A percentile compares a stretch with the other conserved stretches of the same genome.
Conservation (phyloP, 345 rosid genomes). For the Aethionema arabicum region DNA sequence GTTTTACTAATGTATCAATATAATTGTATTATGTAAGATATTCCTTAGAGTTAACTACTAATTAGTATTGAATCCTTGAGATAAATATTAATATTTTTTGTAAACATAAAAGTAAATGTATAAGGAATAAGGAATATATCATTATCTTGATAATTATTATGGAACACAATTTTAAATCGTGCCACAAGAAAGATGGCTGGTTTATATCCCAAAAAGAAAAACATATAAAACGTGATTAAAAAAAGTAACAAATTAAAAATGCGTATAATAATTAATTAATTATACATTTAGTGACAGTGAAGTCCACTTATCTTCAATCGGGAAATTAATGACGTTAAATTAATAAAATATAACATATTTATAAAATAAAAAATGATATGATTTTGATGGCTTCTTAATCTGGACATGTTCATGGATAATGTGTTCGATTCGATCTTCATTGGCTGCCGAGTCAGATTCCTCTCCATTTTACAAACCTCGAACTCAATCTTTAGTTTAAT, state of each 20-base stretch:
- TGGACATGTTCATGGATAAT: constrained; percentile 14
- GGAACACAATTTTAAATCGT: too few relatives aligned
- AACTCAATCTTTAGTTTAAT: neutral
- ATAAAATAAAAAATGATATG: neutral
- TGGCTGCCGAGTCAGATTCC: constrained; percentile 34
- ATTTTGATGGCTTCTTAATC: constrained; percentile 14
- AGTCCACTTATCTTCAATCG: constrained; percentile 26
- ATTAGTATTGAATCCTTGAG: constrained; percentile 16
- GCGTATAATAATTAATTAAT: neutral
- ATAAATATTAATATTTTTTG: neutral
- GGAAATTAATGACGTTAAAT: neutral
- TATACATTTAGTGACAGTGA: constrained; percentile 13
- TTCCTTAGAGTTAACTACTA: too few relatives aligned
- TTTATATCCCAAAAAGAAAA: neutral
- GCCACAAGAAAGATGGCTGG: constrained; percentile 2
- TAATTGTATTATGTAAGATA: too few relatives aligned
- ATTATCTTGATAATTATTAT: constrained; percentile 12
- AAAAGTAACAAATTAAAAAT: neutral
- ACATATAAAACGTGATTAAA: constrained; percentile 12
- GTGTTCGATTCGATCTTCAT: constrained; percentile 13
- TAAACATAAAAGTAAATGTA: neutral
- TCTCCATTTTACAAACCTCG: neutral
- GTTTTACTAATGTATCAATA: neutral
- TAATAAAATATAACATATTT: neutral
- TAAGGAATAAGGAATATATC: constrained; percentile 15